Conservation (phyloP, 345 rosid genomes). For the Clarkia xantiana region DNA sequence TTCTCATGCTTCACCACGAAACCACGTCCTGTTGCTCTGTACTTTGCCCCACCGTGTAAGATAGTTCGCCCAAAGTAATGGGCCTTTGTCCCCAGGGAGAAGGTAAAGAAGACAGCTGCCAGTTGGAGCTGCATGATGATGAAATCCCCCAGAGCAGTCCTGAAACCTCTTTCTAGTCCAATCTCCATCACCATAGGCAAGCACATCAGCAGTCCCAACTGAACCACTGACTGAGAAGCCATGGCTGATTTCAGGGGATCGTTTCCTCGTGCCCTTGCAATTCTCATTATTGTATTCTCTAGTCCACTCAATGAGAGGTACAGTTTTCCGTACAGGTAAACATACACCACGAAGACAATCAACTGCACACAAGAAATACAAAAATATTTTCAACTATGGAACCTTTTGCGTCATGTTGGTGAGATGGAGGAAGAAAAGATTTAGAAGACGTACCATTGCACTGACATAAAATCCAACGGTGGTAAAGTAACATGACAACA, state of each 20-base stretch:
- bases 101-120: conserved; percentile 83
- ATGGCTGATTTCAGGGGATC: conserved; percentile 68
- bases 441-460: conserved; percentile 55
- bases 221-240: conserved; percentile 90
- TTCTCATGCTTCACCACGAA: conserved; percentile 94
- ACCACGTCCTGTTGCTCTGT: conserved; percentile 99
- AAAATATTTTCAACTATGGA: not conserved
- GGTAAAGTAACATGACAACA: conserved; percentile 82
- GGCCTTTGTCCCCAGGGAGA: conserved; percentile 83
- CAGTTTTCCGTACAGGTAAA: conserved; percentile 77
- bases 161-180: conserved; percentile 90
- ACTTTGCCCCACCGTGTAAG: conserved; percentile 94
- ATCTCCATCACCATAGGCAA: conserved; percentile 98
- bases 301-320: conserved; percentile 81
- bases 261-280: conserved; percentile 51
- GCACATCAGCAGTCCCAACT: conserved; percentile 66
- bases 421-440: not conserved
- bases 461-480: conserved; percentile 81
- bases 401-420: not conserved
- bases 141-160: conserved; percentile 69
- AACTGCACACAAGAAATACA: conserved; percentile 30
- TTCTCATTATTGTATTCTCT: conserved; percentile 62
- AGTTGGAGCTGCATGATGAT: conserved; percentile 97
- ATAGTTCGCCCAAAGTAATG: conserved; percentile 92
- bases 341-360: conserved; percentile 57